Percentiles rank a stretch among this genome's conserved stretches.
Evolutionary conservation across 78 protist genomes (phyloP).

Genomic region (Dictyostelium brefeldianum): DNA sequence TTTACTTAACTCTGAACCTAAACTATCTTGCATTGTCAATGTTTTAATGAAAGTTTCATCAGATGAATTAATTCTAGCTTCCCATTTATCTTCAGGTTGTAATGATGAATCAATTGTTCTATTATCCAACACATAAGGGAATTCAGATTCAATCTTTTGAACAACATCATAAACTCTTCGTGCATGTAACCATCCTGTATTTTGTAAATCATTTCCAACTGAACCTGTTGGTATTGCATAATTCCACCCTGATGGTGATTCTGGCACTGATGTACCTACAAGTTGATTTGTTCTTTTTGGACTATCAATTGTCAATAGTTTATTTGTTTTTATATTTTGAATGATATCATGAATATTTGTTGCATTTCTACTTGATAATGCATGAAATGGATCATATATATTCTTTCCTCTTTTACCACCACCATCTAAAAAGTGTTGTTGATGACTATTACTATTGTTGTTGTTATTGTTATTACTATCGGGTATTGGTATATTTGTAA

Average conservation of each 20-base stretch:
- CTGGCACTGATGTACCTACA: not conserved
- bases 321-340: constrained; percentile 20
- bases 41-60: constrained; percentile 43
- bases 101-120: not conserved
- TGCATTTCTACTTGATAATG: not conserved
- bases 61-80: constrained; percentile 25
- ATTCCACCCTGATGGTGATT: not conserved
- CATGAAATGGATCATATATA: constrained; percentile 1
- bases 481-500: not conserved
- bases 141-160: constrained; percentile 37
- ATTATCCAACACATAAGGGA: constrained; percentile 32
- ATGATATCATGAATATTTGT: constrained; percentile 6
- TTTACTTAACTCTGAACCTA: constrained; percentile 46
- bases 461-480: not conserved
- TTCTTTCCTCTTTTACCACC: not conserved
- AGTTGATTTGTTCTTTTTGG: constrained; percentile 1
- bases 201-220: too few relatives aligned
- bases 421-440: not conserved
- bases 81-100: constrained; percentile 57
- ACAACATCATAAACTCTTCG: constrained; percentile 63
- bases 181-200: not conserved
- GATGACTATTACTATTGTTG: not conserved
- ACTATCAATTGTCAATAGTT: constrained; percentile 30
- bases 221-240: constrained; percentile 3
- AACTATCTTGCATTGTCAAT: constrained; percentile 50